Evolutionary conservation across 345 rosid species (phyloP), one percentile per base, ranked within the genome.

Genomic region (Populus tremula): DNA sequence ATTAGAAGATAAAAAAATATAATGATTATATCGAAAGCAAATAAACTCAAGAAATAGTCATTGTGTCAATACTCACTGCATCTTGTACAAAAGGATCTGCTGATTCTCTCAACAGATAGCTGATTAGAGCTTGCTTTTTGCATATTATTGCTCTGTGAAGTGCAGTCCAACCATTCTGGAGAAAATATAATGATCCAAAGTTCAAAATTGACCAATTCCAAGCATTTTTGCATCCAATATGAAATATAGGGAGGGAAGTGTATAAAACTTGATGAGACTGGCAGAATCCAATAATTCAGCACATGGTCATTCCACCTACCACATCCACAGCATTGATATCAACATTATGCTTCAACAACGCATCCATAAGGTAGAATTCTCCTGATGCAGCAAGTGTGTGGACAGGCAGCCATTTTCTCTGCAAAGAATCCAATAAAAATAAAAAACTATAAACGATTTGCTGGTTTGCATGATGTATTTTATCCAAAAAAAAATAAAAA

Each of bases 361-460:
- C 81, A 85, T 88, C 87, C 83, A 89, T 64, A 61, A 93, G 90
- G 80, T 89, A 88, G 86, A 91, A 93, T 83, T 95, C 98, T 70
- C 99, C 99, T 2, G 92, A 87, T 45, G 97, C 98, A 66, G 96
- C 97, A 73, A 93, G 90, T 17, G 98, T 87, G 84, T 96, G 97
- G 76, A 96, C 84, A 69, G 97, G 94, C 31, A 89, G 86, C 97
- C 99, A 90, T 83, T 92, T 93, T 20, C 14, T 69, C 82, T 79
- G 73, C 78, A 59, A 45, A 31, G 41, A 31, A 38, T 12, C 23
- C 62, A 41, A 45, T 59, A 23, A 2, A 41, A 59, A 21, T 31
- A 29, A 31, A 33, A 39, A 13, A 65, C 10, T n/a, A 25, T 25
- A 53, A 53, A 20, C 7, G n/a, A 53, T 18, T 53, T 20, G n/a